Conservation (phyloP, 106 monocot genomes). For the Ottelia alismoides region DNA sequence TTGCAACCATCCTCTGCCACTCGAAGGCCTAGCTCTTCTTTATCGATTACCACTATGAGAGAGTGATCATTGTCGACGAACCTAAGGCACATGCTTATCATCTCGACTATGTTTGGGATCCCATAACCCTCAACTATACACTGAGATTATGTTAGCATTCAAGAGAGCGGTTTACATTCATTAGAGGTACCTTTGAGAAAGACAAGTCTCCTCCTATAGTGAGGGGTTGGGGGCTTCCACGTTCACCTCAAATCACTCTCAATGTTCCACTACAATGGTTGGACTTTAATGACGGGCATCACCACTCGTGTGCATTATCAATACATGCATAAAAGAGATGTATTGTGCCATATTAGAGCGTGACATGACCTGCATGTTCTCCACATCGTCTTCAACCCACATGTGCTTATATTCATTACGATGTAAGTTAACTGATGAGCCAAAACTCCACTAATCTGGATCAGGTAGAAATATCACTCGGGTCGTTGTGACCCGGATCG, state of each 20-base stretch:
- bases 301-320: conserved; percentile 72
- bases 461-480: too few species aligned
- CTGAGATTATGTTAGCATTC: conserved; percentile 58
- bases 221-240: conserved; percentile 56
- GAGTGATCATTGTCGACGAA: conserved; percentile 16
- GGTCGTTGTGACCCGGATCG: too few species aligned
- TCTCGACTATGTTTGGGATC: conserved; percentile 49
- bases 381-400: conserved; percentile 49
- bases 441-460: too few species aligned
- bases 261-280: conserved; percentile 98
- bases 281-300: conserved; percentile 93
- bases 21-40: conserved; percentile 54
- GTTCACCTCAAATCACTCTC: conserved; percentile 84
- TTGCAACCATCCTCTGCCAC: conserved; percentile 50
- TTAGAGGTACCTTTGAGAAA: conserved; percentile 74
- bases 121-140: conserved; percentile 73
- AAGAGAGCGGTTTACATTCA: conserved; percentile 83
- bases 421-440: too few species aligned
- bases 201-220: conserved; percentile 56
- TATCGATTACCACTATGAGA: conserved; percentile 67
- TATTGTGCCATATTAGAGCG: conserved; percentile 47
- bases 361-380: conserved; percentile 83
- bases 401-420: too few species aligned
- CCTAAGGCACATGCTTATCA: conserved; percentile 18
- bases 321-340: conserved; percentile 34